phyloP scores from a whole-genome alignment of 1,139 yeast genomes.

The Geotrichum restrictum region DNA sequence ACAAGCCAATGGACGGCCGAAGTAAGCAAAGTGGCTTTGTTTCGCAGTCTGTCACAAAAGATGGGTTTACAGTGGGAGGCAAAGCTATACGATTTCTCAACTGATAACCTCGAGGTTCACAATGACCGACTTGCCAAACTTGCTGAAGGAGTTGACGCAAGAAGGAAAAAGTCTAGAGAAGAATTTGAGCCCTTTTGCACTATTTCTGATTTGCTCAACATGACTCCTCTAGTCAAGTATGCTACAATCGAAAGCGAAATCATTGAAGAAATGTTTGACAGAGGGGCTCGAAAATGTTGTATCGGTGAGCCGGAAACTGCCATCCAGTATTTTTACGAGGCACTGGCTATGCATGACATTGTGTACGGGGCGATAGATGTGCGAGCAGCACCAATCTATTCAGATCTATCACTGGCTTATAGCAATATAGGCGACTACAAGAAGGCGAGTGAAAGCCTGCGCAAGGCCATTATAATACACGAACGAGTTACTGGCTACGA shows the following conservation, averaged over 20 bases:
- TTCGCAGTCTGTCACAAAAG: constrained; percentile 72
- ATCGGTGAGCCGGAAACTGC: constrained; percentile 37
- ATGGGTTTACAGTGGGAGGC: constrained; percentile 82
- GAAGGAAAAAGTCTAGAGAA: background rate
- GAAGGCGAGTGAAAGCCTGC: constrained; percentile 64
- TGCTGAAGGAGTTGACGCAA: constrained; percentile 31
- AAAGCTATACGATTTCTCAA: constrained; percentile 48
- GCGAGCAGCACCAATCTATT: constrained; percentile 37
- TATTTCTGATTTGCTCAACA: constrained; percentile 56
- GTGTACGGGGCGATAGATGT: constrained; percentile 77
- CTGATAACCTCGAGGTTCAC: constrained; percentile 1
- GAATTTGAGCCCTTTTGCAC: constrained; percentile 30
- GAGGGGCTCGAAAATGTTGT: constrained; percentile 36
- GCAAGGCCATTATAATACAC: constrained; percentile 66
- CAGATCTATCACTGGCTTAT: background rate
- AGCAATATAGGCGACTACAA: constrained; percentile 23
- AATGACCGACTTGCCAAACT: constrained; percentile 39
- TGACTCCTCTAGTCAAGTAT: constrained; percentile 71
- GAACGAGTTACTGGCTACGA: constrained; percentile 84
- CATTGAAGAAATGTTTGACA: constrained; percentile 73
- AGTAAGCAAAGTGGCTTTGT: constrained; percentile 39
- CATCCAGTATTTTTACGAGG: constrained; percentile 55
- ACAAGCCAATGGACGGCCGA: constrained; percentile 47
- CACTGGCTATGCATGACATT: constrained; percentile 72
- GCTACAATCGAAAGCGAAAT: constrained; percentile 62